These are phyloP conservation scores for Pseudoturritis turrita DNA, from an alignment of 345 rosid genomes.

Conservation along the genomic window DNA sequence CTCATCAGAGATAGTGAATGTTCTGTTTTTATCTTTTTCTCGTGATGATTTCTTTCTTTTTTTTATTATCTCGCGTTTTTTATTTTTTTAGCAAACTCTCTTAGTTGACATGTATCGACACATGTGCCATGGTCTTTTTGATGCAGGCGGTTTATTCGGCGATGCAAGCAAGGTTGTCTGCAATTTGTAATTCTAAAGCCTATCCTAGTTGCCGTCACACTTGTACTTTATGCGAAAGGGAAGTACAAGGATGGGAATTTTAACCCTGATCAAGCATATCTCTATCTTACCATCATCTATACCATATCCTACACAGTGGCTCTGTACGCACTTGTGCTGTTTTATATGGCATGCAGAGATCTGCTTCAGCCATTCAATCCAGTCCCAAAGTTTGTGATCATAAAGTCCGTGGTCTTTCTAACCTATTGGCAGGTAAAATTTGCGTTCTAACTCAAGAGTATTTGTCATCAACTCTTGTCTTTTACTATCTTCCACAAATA, in stretches of 20 bases:
- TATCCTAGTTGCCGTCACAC: constrained; percentile 75
- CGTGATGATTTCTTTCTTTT: neutral
- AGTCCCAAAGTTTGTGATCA: constrained; percentile 93
- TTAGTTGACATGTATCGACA: constrained; percentile 8
- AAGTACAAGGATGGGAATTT: constrained; percentile 95
- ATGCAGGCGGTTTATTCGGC: constrained; percentile 87
- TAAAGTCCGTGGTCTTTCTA: constrained; percentile 92
- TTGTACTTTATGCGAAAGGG: constrained; percentile 88
- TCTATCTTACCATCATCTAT: constrained; percentile 90
- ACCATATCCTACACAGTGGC: constrained; percentile 95
- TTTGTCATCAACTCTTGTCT: neutral
- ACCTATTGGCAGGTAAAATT: constrained; percentile 96
- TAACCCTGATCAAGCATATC: constrained; percentile 87
- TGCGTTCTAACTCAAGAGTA: neutral
- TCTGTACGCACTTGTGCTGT: constrained; percentile 80
- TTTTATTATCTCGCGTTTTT: neutral
- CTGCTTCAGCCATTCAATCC: constrained; percentile 99
- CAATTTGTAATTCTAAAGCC: constrained; percentile 99
- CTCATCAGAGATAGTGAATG: neutral
- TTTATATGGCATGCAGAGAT: constrained; percentile 97
- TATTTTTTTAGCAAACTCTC: neutral
- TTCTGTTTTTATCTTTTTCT: neutral
- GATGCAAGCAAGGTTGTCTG: constrained; percentile 99
- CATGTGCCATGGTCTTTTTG: neutral
- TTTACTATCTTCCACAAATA: neutral